phyloP scores from a whole-genome alignment of 2,329 filamentous ascomycete genomes.

The Cladosporium phlei region DNA sequence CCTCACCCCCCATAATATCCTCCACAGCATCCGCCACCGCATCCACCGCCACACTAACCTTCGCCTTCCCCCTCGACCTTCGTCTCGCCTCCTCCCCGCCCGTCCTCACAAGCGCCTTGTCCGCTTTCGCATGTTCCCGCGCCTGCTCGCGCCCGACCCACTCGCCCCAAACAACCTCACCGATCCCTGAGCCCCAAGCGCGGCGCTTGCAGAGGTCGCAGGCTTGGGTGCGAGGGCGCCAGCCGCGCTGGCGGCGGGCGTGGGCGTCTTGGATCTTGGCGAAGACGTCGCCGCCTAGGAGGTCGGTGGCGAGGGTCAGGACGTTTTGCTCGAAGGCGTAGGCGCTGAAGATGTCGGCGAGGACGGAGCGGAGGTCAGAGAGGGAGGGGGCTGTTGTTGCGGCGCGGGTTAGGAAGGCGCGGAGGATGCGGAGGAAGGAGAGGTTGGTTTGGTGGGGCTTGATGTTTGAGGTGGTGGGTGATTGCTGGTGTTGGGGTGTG shows the following conservation, averaged over 20 bases:
- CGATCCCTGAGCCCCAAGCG: slow-evolving; percentile 84
- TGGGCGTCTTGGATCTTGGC: slow-evolving; percentile 72
- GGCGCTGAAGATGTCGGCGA: slow-evolving; percentile 86
- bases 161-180: slow-evolving; percentile 69
- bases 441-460: slow-evolving; percentile 44
- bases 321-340: slow-evolving; percentile 95
- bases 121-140: slow-evolving; percentile 40
- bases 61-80: slow-evolving; percentile 52
- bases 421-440: slow-evolving; percentile 82
- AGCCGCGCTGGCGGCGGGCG: slow-evolving; percentile 73
- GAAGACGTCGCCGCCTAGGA: slow-evolving; percentile 86
- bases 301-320: slow-evolving; percentile 73
- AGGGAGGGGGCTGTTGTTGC: slow-evolving; percentile 78
- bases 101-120: slow-evolving; percentile 35
- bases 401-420: slow-evolving; percentile 80
- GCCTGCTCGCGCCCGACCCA: slow-evolving; percentile 63
- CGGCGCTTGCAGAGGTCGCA: slow-evolving; percentile 81
- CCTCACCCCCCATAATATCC: slow-evolving; percentile 34
- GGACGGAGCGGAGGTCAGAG: slow-evolving; percentile 76
- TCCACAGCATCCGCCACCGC: slow-evolving; percentile 31
- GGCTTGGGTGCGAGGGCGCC: slow-evolving; percentile 78
- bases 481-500: too few relatives aligned
- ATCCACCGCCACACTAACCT: slow-evolving; percentile 38
- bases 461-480: slow-evolving; percentile 17
- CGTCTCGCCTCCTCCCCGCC: slow-evolving; percentile 33